Evolutionary conservation across 2,329 filamentous ascomycete species (phyloP).

Genomic region (Claviceps africana): DNA sequence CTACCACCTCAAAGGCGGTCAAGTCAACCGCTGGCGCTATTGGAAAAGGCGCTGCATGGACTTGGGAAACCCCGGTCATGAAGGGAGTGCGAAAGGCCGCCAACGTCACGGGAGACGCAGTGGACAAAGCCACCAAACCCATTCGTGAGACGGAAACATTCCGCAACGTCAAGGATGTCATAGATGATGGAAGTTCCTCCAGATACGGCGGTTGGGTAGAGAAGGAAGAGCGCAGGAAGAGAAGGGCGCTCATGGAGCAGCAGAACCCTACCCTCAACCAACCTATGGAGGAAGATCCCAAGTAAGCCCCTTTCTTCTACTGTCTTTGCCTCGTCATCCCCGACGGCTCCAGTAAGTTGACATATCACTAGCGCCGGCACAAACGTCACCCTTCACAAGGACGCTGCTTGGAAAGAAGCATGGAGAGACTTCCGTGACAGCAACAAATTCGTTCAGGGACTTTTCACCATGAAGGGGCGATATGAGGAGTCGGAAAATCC

Average conservation of each 20-base stretch:
- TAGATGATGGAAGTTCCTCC: slow-evolving; percentile 92
- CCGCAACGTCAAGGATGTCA: slow-evolving; percentile 87
- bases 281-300: slow-evolving; percentile 65
- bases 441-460: slow-evolving; percentile 73
- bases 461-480: slow-evolving; percentile 72
- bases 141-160: slow-evolving; percentile 89
- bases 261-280: slow-evolving; percentile 38
- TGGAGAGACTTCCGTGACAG: slow-evolving; percentile 91
- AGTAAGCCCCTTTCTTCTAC: slow-evolving; percentile 41
- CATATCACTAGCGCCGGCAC: slow-evolving; percentile 60
- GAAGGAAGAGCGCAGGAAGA: slow-evolving; percentile 79
- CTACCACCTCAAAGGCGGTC: slow-evolving; percentile 63
- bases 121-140: slow-evolving; percentile 91
- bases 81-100: slow-evolving; percentile 83
- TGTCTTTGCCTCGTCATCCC: slow-evolving; percentile 21
- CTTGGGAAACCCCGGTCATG: slow-evolving; percentile 88
- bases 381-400: slow-evolving; percentile 90
- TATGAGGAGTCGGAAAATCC: slow-evolving; percentile 98
- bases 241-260: slow-evolving; percentile 60
- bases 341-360: neutral
- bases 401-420: slow-evolving; percentile 94
- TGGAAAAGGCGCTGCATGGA: slow-evolving; percentile 86
- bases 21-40: slow-evolving; percentile 77
- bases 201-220: slow-evolving; percentile 94
- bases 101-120: slow-evolving; percentile 67